phyloP scores from a whole-genome alignment of 768 basidiomycete species.

The Porphyrellus cyaneotinctus region DNA sequence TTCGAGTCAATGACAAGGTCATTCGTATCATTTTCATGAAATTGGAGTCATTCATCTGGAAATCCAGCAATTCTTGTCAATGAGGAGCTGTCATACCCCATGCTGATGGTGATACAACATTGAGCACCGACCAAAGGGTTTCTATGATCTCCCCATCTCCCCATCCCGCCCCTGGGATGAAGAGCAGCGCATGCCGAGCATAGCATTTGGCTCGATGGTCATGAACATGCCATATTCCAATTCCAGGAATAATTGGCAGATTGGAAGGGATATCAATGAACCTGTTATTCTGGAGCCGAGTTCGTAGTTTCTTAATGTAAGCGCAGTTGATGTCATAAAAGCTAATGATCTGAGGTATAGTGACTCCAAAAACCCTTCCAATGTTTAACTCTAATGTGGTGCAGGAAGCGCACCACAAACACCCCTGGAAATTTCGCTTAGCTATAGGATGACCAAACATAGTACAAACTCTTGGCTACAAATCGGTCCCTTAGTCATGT shows the following conservation, averaged over 20 bases:
- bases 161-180: not conserved
- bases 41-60: constrained; percentile 8
- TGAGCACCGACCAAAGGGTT: not conserved
- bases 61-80: constrained; percentile 1
- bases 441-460: too few species aligned
- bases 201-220: constrained; percentile 24
- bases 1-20: too few species aligned
- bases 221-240: constrained; percentile 27
- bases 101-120: not conserved
- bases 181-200: not conserved
- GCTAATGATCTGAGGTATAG: accelerated
- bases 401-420: too few species aligned
- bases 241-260: constrained; percentile 9
- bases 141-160: constrained; percentile 10
- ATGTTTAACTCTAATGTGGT: too few species aligned
- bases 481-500: too few species aligned
- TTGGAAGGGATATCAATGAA: not conserved
- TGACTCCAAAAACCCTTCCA: too few species aligned
- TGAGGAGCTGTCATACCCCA: not conserved
- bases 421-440: too few species aligned
- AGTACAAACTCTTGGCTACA: too few species aligned
- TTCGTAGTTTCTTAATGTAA: constrained; percentile 5
- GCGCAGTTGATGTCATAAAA: constrained; percentile 11
- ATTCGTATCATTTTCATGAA: constrained; percentile 6
- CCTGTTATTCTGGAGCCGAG: too few species aligned